Evolutionary conservation across 441 rosid genomes (phyloP).

Genomic region (Erodium trifolium): DNA sequence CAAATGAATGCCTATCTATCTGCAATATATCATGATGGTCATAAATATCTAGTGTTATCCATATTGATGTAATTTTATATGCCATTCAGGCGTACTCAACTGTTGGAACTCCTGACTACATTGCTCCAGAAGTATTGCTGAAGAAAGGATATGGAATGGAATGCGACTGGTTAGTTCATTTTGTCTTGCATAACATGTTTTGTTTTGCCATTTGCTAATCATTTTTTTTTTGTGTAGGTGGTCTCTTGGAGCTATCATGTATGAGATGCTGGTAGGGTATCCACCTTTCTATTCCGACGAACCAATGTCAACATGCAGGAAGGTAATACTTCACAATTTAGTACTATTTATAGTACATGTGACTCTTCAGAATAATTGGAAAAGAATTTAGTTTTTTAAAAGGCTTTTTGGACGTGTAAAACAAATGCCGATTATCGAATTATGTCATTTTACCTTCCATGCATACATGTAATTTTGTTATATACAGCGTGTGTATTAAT

Average conservation of each 20-base stretch:
- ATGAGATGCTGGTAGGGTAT: slow-evolving; percentile 38
- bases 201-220: slow-evolving; percentile 10
- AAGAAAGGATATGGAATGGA: slow-evolving; percentile 99
- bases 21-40: not conserved
- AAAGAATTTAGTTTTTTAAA: not conserved
- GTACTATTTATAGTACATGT: not conserved
- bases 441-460: not conserved
- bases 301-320: slow-evolving; percentile 26
- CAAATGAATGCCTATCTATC: not conserved
- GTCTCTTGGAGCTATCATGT: slow-evolving; percentile 77
- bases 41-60: no score
- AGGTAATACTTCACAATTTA: slow-evolving; percentile 10
- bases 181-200: slow-evolving; percentile 9
- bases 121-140: slow-evolving; percentile 54
- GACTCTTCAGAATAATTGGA: not conserved
- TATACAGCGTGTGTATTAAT: not conserved
- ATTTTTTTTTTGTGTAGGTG: not conserved
- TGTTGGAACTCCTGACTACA: slow-evolving; percentile 58
- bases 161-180: slow-evolving; percentile 78
- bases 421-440: not conserved
- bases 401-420: not conserved
- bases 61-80: slow-evolving; percentile 19
- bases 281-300: slow-evolving; percentile 24
- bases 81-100: slow-evolving; percentile 82
- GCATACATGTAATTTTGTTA: not conserved